These are phyloP conservation scores for Singerocomus inundabilis DNA, from an alignment of 1,284 basidiomycete species.

Conservation along the genomic window DNA sequence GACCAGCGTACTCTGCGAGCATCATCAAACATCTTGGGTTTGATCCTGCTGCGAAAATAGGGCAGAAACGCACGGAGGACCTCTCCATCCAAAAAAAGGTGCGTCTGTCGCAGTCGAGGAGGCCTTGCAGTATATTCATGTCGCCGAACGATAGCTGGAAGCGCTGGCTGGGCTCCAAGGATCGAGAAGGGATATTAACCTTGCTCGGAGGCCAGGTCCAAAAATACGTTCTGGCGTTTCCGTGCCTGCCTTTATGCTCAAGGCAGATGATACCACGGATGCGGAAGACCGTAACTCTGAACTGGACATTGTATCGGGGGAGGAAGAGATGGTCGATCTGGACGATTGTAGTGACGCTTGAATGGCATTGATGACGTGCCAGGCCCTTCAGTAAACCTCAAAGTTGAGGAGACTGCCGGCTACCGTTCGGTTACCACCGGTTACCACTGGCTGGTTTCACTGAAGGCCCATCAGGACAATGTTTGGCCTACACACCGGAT, in stretches of 20 bases:
- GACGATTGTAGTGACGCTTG: conserved; percentile 26
- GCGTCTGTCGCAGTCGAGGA: background rate
- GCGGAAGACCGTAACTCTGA: conserved; percentile 10
- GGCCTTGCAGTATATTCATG: background rate
- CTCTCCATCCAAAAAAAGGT: conserved; percentile 58
- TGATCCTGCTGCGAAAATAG: conserved; percentile 60
- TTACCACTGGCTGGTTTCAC: too few relatives aligned
- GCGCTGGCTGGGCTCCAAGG: conserved; percentile 47
- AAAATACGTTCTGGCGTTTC: conserved; percentile 52
- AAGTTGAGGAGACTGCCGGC: too few relatives aligned
- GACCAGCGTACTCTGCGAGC: conserved; percentile 58
- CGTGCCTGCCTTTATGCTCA: conserved; percentile 28
- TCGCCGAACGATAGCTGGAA: conserved; percentile 44
- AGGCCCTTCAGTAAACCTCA: too few relatives aligned
- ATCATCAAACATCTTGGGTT: conserved; percentile 71
- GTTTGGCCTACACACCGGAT: background rate
- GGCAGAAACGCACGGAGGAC: conserved; percentile 42
- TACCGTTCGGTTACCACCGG: too few relatives aligned
- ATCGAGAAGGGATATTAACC: conserved; percentile 46
- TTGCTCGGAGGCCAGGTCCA: conserved; percentile 55
- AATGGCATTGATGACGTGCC: background rate
- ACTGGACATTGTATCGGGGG: conserved; percentile 10
- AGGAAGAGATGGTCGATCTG: conserved; percentile 27
- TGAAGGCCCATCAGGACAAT: background rate
- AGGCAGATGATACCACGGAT: conserved; percentile 4